phyloP scores from a whole-genome alignment of 1,284 basidiomycete species.

The Cryptococcus sp. region DNA sequence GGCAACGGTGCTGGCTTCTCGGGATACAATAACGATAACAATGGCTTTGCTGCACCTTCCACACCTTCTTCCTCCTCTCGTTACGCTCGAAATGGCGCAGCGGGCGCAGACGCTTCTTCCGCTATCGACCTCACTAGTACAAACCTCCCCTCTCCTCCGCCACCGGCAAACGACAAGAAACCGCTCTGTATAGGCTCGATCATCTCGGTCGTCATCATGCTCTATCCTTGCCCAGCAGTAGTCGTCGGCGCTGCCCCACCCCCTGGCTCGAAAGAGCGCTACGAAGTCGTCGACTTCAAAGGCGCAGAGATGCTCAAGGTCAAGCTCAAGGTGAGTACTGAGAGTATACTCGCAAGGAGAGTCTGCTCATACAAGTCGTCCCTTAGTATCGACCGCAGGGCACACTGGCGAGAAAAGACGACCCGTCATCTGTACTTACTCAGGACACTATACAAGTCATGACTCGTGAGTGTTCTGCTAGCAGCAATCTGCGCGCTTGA shows the following conservation, averaged over 20 bases:
- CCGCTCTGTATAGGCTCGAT: conserved; percentile 83
- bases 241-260: conserved; percentile 54
- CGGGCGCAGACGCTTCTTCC: conserved; percentile 23
- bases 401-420: conserved; percentile 59
- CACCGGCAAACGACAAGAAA: conserved; percentile 27
- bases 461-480: conserved; percentile 60
- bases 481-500: no score
- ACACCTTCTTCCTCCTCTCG: neutral
- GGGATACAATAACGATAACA: neutral
- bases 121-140: conserved; percentile 38
- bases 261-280: conserved; percentile 27
- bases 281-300: conserved; percentile 34
- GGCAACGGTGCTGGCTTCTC: no score
- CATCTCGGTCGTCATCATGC: conserved; percentile 73
- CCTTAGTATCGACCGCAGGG: conserved; percentile 34
- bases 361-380: conserved; percentile 15
- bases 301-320: conserved; percentile 73
- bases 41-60: neutral
- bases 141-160: conserved; percentile 28
- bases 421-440: conserved; percentile 56
- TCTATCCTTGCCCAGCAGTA: conserved; percentile 79
- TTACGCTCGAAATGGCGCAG: neutral
- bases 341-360: no score
- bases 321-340: conserved; percentile 59
- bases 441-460: conserved; percentile 78